Evolutionary conservation across 2,329 filamentous ascomycete genomes (phyloP).

Genomic region (Beauveria bassiana): DNA sequence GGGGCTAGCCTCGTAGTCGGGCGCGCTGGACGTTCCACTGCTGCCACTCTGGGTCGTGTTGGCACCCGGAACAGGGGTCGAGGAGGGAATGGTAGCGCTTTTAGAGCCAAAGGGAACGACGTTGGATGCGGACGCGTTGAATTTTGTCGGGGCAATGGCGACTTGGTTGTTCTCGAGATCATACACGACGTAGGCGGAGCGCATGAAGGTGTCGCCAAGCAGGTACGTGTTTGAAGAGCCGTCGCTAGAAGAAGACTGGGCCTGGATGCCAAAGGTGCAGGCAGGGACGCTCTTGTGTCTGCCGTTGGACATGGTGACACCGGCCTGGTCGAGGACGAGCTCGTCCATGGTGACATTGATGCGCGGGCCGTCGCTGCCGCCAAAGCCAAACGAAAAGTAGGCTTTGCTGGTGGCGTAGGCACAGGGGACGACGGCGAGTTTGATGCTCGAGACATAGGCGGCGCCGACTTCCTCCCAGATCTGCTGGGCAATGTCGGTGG

Average conservation of each 20-base stretch:
- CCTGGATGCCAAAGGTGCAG: slow-evolving; percentile 52
- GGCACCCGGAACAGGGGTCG: slow-evolving; percentile 36
- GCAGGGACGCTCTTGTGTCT: slow-evolving; percentile 26
- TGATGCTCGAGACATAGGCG: slow-evolving; percentile 29
- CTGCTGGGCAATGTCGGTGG: slow-evolving; percentile 47
- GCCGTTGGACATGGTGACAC: not conserved
- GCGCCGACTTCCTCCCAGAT: slow-evolving; percentile 51
- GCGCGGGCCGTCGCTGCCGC: slow-evolving; percentile 36
- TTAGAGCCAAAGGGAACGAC: slow-evolving; percentile 42
- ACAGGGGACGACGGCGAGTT: slow-evolving; percentile 43
- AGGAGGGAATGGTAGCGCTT: slow-evolving; percentile 42
- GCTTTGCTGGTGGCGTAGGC: slow-evolving; percentile 35
- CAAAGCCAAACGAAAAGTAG: slow-evolving; percentile 48
- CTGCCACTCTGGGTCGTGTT: slow-evolving; percentile 18
- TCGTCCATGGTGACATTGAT: slow-evolving; percentile 49
- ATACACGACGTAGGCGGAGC: slow-evolving; percentile 54
- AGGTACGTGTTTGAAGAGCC: slow-evolving; percentile 28
- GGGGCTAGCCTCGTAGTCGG: slow-evolving; percentile 21
- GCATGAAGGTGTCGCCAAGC: slow-evolving; percentile 51
- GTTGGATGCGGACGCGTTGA: slow-evolving; percentile 44
- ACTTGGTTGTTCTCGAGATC: slow-evolving; percentile 52
- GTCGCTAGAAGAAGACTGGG: slow-evolving; percentile 26
- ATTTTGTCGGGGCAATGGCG: slow-evolving; percentile 46
- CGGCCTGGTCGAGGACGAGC: slow-evolving; percentile 42
- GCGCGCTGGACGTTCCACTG: slow-evolving; percentile 11